Evolutionary conservation across 805 yeast genomes (phyloP).

Genomic region (Candida glaebosa): DNA sequence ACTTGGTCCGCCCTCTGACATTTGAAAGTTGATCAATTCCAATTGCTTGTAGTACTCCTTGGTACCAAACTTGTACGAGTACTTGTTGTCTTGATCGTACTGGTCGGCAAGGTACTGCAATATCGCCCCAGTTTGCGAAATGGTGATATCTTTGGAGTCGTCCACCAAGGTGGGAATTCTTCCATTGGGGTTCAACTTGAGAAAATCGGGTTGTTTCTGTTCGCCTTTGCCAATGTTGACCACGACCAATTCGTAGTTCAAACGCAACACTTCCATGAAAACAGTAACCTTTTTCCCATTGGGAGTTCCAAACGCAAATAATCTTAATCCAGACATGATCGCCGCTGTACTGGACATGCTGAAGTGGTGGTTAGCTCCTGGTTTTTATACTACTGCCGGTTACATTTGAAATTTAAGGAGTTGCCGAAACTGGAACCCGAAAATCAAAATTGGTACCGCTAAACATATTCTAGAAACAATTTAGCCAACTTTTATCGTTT

Average conservation of each 20-base stretch:
- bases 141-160: slow-evolving; percentile 35
- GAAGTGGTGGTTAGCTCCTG: no score
- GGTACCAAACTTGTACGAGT: slow-evolving; percentile 31
- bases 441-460: no score
- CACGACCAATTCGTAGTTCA: slow-evolving; percentile 35
- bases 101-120: slow-evolving; percentile 54
- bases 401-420: no score
- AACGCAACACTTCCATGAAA: slow-evolving; percentile 37
- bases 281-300: slow-evolving; percentile 42
- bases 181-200: slow-evolving; percentile 58
- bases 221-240: slow-evolving; percentile 40
- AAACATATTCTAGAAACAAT: no score
- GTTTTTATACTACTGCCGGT: no score
- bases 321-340: slow-evolving; percentile 9
- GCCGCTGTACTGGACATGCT: no score
- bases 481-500: no score
- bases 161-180: slow-evolving; percentile 53
- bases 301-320: slow-evolving; percentile 32
- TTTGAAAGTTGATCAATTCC: slow-evolving; percentile 53
- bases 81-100: slow-evolving; percentile 52
- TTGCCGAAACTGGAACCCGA: no score
- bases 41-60: slow-evolving; percentile 45
- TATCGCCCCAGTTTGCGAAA: slow-evolving; percentile 61
- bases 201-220: slow-evolving; percentile 56
- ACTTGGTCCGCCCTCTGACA: slow-evolving; percentile 56